Percentiles rank a stretch among this genome's conserved stretches.
Evolutionary conservation across 768 basidiomycete species (phyloP).

Genomic region (Tulasnella sp.): DNA sequence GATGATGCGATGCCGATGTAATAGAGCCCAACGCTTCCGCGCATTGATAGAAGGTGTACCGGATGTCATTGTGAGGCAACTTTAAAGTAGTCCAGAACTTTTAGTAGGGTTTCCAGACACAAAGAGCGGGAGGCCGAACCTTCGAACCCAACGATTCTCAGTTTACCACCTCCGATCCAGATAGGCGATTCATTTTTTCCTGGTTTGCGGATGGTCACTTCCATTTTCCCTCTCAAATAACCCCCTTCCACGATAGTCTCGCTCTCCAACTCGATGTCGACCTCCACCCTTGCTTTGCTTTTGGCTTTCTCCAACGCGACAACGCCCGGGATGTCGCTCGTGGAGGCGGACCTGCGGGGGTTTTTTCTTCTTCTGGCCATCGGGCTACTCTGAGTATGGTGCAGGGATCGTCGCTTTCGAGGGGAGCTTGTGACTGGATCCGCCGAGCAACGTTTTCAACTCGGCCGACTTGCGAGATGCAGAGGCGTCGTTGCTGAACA

Average conservation of each 20-base stretch:
- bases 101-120: neutral
- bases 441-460: slow-evolving; percentile 60
- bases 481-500: slow-evolving; percentile 50
- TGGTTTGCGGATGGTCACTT: slow-evolving; percentile 57
- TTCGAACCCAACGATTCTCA: slow-evolving; percentile 83
- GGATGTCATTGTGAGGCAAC: slow-evolving; percentile 50
- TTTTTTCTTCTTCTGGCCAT: slow-evolving; percentile 6
- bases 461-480: slow-evolving; percentile 52
- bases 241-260: slow-evolving; percentile 77
- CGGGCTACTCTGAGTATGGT: neutral
- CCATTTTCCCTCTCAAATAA: slow-evolving; percentile 62
- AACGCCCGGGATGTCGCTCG: slow-evolving; percentile 32
- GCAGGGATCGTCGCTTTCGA: slow-evolving; percentile 30
- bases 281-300: slow-evolving; percentile 66
- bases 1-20: slow-evolving; percentile 43
- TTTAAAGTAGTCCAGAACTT: neutral
- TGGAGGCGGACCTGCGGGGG: slow-evolving; percentile 24
- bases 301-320: slow-evolving; percentile 68
- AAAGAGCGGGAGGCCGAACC: slow-evolving; percentile 36
- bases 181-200: slow-evolving; percentile 52
- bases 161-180: slow-evolving; percentile 67
- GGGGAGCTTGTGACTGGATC: slow-evolving; percentile 48
- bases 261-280: slow-evolving; percentile 74
- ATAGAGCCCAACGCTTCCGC: slow-evolving; percentile 52
- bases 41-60: slow-evolving; percentile 79